Conservation (phyloP, 257 asterid genomes). For the Penstemon newberryi region DNA sequence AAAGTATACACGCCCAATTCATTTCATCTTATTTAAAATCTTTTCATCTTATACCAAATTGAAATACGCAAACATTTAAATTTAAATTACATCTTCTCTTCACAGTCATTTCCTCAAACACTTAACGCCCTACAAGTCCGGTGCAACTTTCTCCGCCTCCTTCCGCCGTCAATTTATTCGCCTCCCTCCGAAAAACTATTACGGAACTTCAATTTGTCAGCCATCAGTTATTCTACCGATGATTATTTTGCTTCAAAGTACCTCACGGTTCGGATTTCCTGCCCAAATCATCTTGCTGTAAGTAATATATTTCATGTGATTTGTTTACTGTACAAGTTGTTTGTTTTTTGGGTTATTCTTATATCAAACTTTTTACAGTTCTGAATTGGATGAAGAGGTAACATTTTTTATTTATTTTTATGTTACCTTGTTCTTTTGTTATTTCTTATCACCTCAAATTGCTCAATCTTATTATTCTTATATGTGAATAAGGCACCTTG, state of each 20-base stretch:
- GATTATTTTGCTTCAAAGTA: constrained; percentile 59
- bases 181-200: constrained; percentile 17
- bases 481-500: background rate
- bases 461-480: no score
- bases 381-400: constrained; percentile 49
- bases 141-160: no score
- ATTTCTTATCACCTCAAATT: background rate
- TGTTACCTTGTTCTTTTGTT: background rate
- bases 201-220: constrained; percentile 16
- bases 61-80: no score
- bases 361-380: constrained; percentile 13
- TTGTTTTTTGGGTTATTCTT: background rate
- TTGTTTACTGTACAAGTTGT: background rate
- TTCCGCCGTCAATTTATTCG: constrained; percentile 24
- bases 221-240: constrained; percentile 37
- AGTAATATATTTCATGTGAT: constrained; percentile 21
- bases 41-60: no score
- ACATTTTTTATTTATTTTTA: background rate
- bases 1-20: no score
- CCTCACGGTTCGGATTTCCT: constrained; percentile 74
- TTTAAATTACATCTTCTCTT: no score
- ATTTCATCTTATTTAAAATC: no score
- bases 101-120: no score
- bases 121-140: no score
- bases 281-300: constrained; percentile 60